A percentile compares a stretch with the other conserved stretches of the same genome.
phyloP scores from a whole-genome alignment of 164 flowering plant species.

The Brasenia schreberi region DNA sequence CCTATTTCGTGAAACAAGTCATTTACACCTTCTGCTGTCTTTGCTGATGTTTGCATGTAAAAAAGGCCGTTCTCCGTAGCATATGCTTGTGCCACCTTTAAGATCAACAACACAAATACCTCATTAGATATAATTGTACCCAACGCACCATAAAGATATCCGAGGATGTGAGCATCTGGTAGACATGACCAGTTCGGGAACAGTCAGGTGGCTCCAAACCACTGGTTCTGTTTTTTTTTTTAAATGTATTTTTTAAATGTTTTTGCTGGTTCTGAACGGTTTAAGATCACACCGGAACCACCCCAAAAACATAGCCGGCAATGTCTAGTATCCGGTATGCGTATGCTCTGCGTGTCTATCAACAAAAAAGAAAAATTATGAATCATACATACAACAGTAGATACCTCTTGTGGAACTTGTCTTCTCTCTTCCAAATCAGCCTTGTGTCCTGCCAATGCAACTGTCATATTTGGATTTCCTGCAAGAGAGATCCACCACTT shows the following conservation, averaged over 20 bases:
- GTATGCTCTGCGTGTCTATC: background rate
- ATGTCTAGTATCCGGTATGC: no score
- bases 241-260: background rate
- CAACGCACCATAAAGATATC: background rate
- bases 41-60: constrained; percentile 1
- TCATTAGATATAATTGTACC: background rate
- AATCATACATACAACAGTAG: background rate
- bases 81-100: background rate
- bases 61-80: background rate
- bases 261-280: background rate
- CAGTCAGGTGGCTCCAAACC: no score
- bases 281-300: background rate
- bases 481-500: background rate
- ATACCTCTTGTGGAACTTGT: background rate
- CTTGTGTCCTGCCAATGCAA: constrained; percentile 1
- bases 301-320: background rate
- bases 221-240: no score
- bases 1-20: constrained; percentile 3
- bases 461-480: constrained; percentile 1
- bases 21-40: constrained; percentile 2
- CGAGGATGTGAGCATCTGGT: no score
- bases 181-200: no score
- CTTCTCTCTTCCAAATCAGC: background rate
- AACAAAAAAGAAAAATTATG: background rate
- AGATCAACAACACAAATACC: background rate